phyloP scores from a whole-genome alignment of 2,329 filamentous ascomycete species.

The Neobulgaria alba region DNA sequence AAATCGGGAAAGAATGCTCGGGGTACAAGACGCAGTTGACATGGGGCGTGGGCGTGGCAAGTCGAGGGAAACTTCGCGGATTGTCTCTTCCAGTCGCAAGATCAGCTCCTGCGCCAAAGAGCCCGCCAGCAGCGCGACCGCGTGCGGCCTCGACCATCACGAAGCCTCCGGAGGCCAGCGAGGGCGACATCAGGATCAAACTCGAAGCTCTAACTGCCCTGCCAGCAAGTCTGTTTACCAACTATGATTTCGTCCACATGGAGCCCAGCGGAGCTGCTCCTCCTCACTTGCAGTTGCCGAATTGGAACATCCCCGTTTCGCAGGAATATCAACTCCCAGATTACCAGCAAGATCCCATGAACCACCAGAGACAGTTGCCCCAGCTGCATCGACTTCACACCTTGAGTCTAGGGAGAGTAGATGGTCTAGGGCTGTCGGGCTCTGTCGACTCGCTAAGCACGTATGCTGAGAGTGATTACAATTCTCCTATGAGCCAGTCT shows the following conservation, averaged over 20 bases:
- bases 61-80: slow-evolving; percentile 86
- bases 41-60: slow-evolving; percentile 93
- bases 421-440: slow-evolving; percentile 22
- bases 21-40: slow-evolving; percentile 96
- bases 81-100: slow-evolving; percentile 67
- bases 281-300: slow-evolving; percentile 22
- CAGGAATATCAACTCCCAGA: slow-evolving; percentile 24
- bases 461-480: slow-evolving; percentile 46
- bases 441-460: slow-evolving; percentile 44
- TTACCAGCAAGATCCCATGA: slow-evolving; percentile 19
- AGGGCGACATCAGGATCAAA: slow-evolving; percentile 27
- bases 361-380: slow-evolving; percentile 34
- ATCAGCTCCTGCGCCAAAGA: slow-evolving; percentile 38
- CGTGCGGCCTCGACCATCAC: slow-evolving; percentile 23
- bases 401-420: slow-evolving; percentile 35
- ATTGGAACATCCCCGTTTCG: slow-evolving; percentile 26
- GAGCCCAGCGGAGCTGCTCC: slow-evolving; percentile 25
- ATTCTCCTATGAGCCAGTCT: slow-evolving; percentile 43
- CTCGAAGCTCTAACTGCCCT: slow-evolving; percentile 19
- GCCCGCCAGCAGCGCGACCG: slow-evolving; percentile 22
- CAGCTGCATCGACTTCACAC: slow-evolving; percentile 40
- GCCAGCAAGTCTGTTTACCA: slow-evolving; percentile 26
- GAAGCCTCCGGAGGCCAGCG: slow-evolving; percentile 13
- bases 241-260: slow-evolving; percentile 34
- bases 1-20: slow-evolving; percentile 84